These are phyloP conservation scores for Aspergillus awamori DNA, from an alignment of 2,329 filamentous ascomycete species.

Conservation along the genomic window DNA sequence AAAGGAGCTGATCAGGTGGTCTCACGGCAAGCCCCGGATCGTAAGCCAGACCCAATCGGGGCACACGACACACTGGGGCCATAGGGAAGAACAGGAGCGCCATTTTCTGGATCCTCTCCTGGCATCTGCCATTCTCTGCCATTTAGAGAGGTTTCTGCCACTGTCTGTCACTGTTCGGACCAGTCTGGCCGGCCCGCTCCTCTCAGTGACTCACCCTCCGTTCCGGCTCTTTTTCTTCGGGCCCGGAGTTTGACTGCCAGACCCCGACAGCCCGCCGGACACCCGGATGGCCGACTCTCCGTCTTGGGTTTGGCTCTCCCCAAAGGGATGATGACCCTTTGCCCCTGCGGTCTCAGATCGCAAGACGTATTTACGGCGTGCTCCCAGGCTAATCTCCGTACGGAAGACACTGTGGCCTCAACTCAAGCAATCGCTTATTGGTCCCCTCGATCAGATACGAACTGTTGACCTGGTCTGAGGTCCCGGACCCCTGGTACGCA, in stretches of 20 bases:
- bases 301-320: not conserved
- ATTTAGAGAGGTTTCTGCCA: too few species aligned
- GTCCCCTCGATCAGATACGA: not conserved
- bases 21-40: conserved; percentile 18
- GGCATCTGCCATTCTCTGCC: conserved; percentile 5
- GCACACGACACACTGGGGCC: conserved; percentile 13
- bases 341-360: not conserved
- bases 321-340: not conserved
- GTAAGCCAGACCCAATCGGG: conserved; percentile 20
- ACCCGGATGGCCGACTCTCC: conserved; percentile 15
- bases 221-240: conserved; percentile 21
- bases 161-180: not conserved
- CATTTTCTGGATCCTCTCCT: conserved; percentile 16
- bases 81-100: conserved; percentile 22
- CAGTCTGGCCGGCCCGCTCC: conserved; percentile 3
- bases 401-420: not conserved
- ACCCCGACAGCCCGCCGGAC: conserved; percentile 12
- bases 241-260: conserved; percentile 14
- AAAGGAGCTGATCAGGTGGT: conserved; percentile 19
- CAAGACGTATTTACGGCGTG: not conserved
- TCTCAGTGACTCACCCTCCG: conserved; percentile 12
- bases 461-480: not conserved
- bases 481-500: not conserved
- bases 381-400: not conserved
- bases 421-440: not conserved